Base-by-base conservation (phyloP, 805 yeast species). In the Candida fluviatilis region DNA sequence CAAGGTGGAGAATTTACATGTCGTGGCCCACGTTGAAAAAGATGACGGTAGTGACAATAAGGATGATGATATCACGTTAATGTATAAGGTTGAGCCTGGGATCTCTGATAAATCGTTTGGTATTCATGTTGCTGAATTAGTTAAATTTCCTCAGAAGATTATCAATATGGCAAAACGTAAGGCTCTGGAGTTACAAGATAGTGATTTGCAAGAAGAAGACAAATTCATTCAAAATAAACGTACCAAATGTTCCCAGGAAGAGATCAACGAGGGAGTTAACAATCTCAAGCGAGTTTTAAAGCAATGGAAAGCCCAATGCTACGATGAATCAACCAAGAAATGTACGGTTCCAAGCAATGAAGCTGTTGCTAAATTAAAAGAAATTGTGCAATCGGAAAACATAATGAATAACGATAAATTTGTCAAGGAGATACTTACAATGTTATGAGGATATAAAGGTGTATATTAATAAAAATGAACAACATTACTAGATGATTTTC, bases 11-110 rank as follows among this genome's bases (percentile, higher is more conserved):
- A 93, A 93, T 59, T 65, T 88, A 50, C 96, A 93, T 51, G 99
- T 93, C 33, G 93, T 87, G 8, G 98, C 98, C 0, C 95, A 88
- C 50, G 82, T 89, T 28, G 87, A 80, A 37, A 71, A 74, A 28
- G 55, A 52, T 12, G 52, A 57, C 15, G 54, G 52, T n/a, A 63
- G 57, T 21, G 63, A 47, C 1, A 74, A 75, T 24, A 46, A 49
- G 17, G 59, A 61, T 15, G 71, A 67, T 38, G 95, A 88, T 48
- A 87, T 93, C 47, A 89, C 98, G 0, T 69, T 93, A 40, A 67
- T 93, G 49, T 93, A 93, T 64, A 85, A 83, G 53, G 98, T 93
- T n/a, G 96, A 88, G 49, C 85, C 87, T 1, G 99, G 99, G n/a
- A 79, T 90, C 36, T 82, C 95, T 2, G 96, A 88, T 59, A 93